Base-by-base conservation (phyloP, 1,284 basidiomycete species). In the Porodaedalea pini region DNA sequence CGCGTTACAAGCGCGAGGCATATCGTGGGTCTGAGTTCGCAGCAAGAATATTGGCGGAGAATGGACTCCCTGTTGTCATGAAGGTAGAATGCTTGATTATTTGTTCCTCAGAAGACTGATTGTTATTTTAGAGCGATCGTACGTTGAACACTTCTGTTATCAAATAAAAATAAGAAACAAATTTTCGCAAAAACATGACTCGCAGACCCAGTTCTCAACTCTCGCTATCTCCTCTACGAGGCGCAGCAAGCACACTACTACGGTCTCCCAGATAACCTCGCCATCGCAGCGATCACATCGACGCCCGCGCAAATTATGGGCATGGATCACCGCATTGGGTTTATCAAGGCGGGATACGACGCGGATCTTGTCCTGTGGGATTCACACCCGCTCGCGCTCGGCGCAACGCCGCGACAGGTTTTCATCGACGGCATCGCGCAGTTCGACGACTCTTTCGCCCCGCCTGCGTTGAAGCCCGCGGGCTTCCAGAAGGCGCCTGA, bases 231-330 rank as follows among this genome's bases (percentile, higher is more conserved):
- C 6, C 69, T 93, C 2, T 86, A 85, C 66, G 93, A 97, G 70
- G 93, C 94, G 0, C 90, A 92, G 56, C 91, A 94, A 68, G 92
- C 90, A 1, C 86, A 94, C 66, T 88, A 88, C 68, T 95, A 84
- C 63, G 83, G 85, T 7, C 72, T 88, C 29, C 69, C 80, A 1
- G 69, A 73, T 8, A 75, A 85, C 61, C 70, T 86, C 27, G 86
- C 88, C 3, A 70, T 94, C 7, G 77, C 85, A 2, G 77, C 90
- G 1, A 86, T 96, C n/a, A 96, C 85, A 0, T 83, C 86, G 1
- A 88, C 85, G 7, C 85, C 94, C 1, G 92, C 94, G 1, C 79
- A 77, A 37, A 78, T 86, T 1, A 75, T 92, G 59, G 94, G 93
- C 1, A 75, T 90, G 57, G 86, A 85, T 58, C 92, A 97, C 69